Evolutionary conservation across 2,329 filamentous ascomycete species (phyloP).

Genomic region (Hypoxylon sp.): DNA sequence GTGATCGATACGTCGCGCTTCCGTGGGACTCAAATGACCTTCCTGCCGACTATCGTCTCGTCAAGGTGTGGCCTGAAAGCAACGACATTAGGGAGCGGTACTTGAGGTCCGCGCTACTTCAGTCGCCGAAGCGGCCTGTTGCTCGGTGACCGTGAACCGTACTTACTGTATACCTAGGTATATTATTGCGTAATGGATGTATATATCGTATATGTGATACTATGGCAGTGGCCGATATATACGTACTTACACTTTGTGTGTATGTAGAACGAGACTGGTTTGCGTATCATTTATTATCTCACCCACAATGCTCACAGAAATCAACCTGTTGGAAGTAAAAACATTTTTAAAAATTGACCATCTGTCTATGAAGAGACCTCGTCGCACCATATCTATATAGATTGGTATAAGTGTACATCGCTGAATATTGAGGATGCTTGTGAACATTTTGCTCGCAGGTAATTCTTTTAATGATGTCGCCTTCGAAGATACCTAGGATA

Average conservation of each 20-base stretch:
- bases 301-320: background rate
- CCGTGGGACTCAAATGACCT: conserved; percentile 28
- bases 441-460: conserved; percentile 9
- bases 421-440: conserved; percentile 6
- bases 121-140: conserved; percentile 49
- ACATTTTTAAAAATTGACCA: no score
- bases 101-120: conserved; percentile 47
- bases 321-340: background rate
- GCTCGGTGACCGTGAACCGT: background rate
- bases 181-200: background rate
- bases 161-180: background rate
- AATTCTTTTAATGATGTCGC: conserved; percentile 7
- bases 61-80: conserved; percentile 50
- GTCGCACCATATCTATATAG: no score
- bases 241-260: background rate
- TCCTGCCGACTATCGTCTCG: conserved; percentile 35
- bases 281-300: background rate
- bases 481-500: conserved; percentile 27
- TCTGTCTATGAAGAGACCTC: no score
- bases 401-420: background rate
- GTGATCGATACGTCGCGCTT: conserved; percentile 49
- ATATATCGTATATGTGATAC: background rate
- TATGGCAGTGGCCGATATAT: background rate
- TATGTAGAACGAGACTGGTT: background rate
- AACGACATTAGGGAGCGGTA: conserved; percentile 48